Evolutionary conservation across 805 yeast species (phyloP).

Genomic region (Kazachstania martiniae): DNA sequence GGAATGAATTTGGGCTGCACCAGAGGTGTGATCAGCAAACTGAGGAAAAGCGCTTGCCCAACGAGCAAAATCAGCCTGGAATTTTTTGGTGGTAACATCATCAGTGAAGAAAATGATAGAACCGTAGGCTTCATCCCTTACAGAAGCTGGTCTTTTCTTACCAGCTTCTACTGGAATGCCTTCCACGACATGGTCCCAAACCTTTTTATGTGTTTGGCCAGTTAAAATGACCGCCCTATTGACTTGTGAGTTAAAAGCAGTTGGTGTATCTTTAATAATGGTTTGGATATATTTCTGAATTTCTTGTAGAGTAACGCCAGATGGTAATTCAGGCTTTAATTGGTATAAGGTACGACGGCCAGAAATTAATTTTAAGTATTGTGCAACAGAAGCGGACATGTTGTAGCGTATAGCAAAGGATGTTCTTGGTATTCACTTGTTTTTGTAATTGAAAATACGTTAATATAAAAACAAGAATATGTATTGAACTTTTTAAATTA

Average conservation of each 20-base stretch:
- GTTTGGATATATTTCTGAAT: slow-evolving; percentile 32
- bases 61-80: slow-evolving; percentile 34
- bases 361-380: too few relatives aligned
- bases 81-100: slow-evolving; percentile 27
- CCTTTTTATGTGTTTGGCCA: slow-evolving; percentile 34
- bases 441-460: too few relatives aligned
- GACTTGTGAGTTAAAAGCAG: slow-evolving; percentile 40
- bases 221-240: slow-evolving; percentile 38
- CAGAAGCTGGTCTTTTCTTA: slow-evolving; percentile 33
- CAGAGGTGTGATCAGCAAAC: slow-evolving; percentile 37
- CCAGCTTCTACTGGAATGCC: slow-evolving; percentile 30
- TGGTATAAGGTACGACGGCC: slow-evolving; percentile 33
- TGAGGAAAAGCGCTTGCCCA: slow-evolving; percentile 36
- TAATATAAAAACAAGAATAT: too few relatives aligned
- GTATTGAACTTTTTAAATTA: too few relatives aligned
- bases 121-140: slow-evolving; percentile 38
- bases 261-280: slow-evolving; percentile 38
- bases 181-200: slow-evolving; percentile 35
- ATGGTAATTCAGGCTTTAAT: slow-evolving; percentile 35
- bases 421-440: too few relatives aligned
- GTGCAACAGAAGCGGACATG: too few relatives aligned
- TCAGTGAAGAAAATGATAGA: slow-evolving; percentile 41
- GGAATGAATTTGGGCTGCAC: slow-evolving; percentile 39
- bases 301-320: slow-evolving; percentile 30
- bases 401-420: too few relatives aligned